These are phyloP conservation scores for Pholiota adiposa DNA, from an alignment of 1,284 basidiomycete species.

Conservation along the genomic window DNA sequence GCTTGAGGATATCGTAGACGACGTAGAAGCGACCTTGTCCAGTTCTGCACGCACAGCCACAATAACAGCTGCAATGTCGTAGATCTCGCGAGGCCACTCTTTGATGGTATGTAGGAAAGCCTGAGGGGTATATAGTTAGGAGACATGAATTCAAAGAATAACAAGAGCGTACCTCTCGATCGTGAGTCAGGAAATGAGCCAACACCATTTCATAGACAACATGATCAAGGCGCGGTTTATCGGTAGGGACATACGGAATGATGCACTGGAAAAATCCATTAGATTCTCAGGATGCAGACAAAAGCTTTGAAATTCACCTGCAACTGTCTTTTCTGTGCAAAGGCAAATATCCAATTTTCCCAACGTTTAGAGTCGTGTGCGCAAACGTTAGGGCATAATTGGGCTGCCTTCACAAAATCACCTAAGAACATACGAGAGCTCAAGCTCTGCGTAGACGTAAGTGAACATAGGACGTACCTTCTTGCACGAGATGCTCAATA, in stretches of 20 bases:
- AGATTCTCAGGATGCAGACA: neutral
- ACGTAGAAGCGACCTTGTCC: slow-evolving; percentile 63
- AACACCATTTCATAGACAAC: slow-evolving; percentile 96
- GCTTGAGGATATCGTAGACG: slow-evolving; percentile 40
- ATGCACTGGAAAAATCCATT: slow-evolving; percentile 58
- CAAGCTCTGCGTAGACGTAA: slow-evolving; percentile 1
- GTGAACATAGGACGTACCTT: slow-evolving; percentile 53
- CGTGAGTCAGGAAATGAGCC: slow-evolving; percentile 82
- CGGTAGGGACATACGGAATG: slow-evolving; percentile 88
- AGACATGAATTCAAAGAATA: neutral
- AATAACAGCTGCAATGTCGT: slow-evolving; percentile 87
- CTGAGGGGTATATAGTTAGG: slow-evolving; percentile 40
- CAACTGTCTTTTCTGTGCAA: slow-evolving; percentile 83
- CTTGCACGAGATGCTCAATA: slow-evolving; percentile 77
- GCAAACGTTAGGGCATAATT: slow-evolving; percentile 87
- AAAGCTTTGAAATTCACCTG: slow-evolving; percentile 54
- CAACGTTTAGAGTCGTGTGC: slow-evolving; percentile 80
- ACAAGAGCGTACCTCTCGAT: slow-evolving; percentile 63
- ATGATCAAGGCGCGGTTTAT: slow-evolving; percentile 79
- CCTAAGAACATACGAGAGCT: slow-evolving; percentile 43
- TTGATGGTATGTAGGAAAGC: slow-evolving; percentile 79
- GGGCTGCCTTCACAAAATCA: slow-evolving; percentile 84
- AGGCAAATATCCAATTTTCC: slow-evolving; percentile 96
- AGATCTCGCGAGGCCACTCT: slow-evolving; percentile 91
- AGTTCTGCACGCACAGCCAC: slow-evolving; percentile 87